Evolutionary conservation across 1,284 basidiomycete species (phyloP).

Genomic region (Vanrija sp.): DNA sequence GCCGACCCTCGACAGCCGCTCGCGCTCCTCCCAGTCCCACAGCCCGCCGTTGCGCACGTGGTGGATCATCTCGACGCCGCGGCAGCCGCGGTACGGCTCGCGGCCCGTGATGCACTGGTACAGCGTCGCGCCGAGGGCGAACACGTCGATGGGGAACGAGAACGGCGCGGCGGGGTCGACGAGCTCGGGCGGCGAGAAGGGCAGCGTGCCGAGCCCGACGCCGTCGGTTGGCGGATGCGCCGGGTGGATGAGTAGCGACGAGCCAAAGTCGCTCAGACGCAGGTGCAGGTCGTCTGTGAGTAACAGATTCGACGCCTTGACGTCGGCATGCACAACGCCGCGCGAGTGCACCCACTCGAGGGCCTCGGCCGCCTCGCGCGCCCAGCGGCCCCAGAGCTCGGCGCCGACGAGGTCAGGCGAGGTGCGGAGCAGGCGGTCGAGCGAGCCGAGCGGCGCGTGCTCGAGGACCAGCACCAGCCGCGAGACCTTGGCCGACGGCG

Average conservation of each 20-base stretch:
- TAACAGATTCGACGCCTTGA: slow-evolving; percentile 49
- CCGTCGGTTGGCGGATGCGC: slow-evolving; percentile 48
- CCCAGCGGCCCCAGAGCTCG: slow-evolving; percentile 47
- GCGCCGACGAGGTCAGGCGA: slow-evolving; percentile 42
- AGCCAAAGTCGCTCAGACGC: slow-evolving; percentile 53
- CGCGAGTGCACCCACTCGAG: slow-evolving; percentile 50
- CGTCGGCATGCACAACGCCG: slow-evolving; percentile 52
- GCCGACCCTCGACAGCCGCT: slow-evolving; percentile 33
- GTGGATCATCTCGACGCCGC: slow-evolving; percentile 51
- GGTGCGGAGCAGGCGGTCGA: slow-evolving; percentile 44
- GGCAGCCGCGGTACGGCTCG: slow-evolving; percentile 50
- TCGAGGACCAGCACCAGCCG: slow-evolving; percentile 48
- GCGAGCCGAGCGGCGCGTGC: slow-evolving; percentile 46
- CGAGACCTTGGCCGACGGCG: slow-evolving; percentile 10
- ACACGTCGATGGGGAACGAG: slow-evolving; percentile 53
- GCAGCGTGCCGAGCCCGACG: slow-evolving; percentile 52
- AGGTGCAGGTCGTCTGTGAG: slow-evolving; percentile 46
- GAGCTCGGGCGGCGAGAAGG: slow-evolving; percentile 54
- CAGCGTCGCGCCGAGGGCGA: slow-evolving; percentile 53
- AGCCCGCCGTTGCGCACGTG: slow-evolving; percentile 50
- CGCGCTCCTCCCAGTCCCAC: slow-evolving; percentile 51
- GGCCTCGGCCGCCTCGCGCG: slow-evolving; percentile 45
- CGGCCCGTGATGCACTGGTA: slow-evolving; percentile 50
- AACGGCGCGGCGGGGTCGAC: slow-evolving; percentile 47
- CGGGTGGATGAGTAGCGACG: slow-evolving; percentile 49